Evolutionary conservation across 441 rosid species (phyloP).

Genomic region (Metrosideros polymorpha): DNA sequence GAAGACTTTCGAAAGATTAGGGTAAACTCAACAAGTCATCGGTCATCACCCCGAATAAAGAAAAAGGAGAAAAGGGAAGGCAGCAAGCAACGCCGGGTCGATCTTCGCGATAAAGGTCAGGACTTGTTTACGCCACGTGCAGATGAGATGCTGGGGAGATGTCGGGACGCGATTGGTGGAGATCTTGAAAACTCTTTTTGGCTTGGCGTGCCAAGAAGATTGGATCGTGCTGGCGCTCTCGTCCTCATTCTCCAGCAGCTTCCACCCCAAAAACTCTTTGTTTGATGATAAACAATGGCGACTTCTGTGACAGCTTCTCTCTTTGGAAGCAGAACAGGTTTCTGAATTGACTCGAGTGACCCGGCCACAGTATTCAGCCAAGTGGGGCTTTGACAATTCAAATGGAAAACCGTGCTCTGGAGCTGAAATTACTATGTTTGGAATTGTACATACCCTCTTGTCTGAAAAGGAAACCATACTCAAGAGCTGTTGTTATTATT

Average conservation of each 20-base stretch:
- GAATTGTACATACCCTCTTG: background rate
- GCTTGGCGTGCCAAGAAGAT: background rate
- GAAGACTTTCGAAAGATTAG: background rate
- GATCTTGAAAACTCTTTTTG: background rate
- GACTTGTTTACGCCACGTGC: background rate
- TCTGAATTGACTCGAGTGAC: background rate
- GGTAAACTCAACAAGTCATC: background rate
- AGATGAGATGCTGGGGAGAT: background rate
- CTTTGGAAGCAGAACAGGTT: background rate
- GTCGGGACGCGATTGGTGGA: background rate
- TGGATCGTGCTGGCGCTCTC: background rate
- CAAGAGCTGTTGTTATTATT: background rate
- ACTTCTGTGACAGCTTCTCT: background rate
- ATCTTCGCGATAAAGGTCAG: background rate
- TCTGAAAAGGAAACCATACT: background rate
- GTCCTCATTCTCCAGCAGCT: background rate
- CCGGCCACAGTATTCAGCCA: background rate
- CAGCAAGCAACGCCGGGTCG: background rate
- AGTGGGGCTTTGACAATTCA: background rate
- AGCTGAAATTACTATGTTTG: background rate
- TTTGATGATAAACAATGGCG: background rate
- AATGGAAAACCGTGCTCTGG: background rate
- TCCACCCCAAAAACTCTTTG: background rate
- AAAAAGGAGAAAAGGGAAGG: background rate
- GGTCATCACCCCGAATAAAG: background rate